These are phyloP conservation scores for Phaeosphaeria sp. DNA, from an alignment of 2,329 filamentous ascomycete species.

Conservation along the genomic window DNA sequence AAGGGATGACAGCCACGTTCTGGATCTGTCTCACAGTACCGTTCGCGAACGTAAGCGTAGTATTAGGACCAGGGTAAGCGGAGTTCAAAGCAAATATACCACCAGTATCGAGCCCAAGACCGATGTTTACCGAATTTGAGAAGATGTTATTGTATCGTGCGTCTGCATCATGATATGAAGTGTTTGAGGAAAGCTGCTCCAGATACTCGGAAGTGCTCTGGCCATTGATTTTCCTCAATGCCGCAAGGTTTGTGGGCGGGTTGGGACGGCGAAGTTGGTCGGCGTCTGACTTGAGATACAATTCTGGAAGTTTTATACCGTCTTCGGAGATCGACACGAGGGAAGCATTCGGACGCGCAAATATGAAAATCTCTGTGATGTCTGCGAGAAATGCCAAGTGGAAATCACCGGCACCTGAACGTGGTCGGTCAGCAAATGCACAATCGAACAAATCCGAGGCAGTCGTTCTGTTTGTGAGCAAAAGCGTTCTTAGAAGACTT, in stretches of 20 bases:
- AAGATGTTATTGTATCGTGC: slow-evolving; percentile 43
- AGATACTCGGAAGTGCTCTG: slow-evolving; percentile 34
- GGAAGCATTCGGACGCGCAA: slow-evolving; percentile 34
- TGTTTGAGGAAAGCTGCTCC: slow-evolving; percentile 23
- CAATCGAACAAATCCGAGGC: not conserved
- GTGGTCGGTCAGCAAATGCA: not conserved
- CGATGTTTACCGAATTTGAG: slow-evolving; percentile 11
- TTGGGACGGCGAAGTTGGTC: not conserved
- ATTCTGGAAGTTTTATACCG: slow-evolving; percentile 31
- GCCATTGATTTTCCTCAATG: slow-evolving; percentile 41
- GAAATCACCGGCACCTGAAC: slow-evolving; percentile 32
- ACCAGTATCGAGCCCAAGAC: slow-evolving; percentile 26
- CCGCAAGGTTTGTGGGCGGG: slow-evolving; percentile 24
- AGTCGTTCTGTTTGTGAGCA: too few species aligned
- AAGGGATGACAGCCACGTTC: slow-evolving; percentile 30
- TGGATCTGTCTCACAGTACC: slow-evolving; percentile 18
- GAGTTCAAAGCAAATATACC: slow-evolving; percentile 2
- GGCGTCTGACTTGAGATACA: slow-evolving; percentile 24
- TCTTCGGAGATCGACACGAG: slow-evolving; percentile 33
- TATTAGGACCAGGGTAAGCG: slow-evolving; percentile 17
- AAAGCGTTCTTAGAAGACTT: not conserved
- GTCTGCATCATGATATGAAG: slow-evolving; percentile 36
- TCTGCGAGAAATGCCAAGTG: slow-evolving; percentile 35
- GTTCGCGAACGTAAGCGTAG: slow-evolving; percentile 26
- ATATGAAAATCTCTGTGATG: slow-evolving; percentile 16